A percentile compares a stretch with the other conserved stretches of the same genome.
Conservation (phyloP, 2,329 filamentous ascomycete species). For the Clarireedia paspali region DNA sequence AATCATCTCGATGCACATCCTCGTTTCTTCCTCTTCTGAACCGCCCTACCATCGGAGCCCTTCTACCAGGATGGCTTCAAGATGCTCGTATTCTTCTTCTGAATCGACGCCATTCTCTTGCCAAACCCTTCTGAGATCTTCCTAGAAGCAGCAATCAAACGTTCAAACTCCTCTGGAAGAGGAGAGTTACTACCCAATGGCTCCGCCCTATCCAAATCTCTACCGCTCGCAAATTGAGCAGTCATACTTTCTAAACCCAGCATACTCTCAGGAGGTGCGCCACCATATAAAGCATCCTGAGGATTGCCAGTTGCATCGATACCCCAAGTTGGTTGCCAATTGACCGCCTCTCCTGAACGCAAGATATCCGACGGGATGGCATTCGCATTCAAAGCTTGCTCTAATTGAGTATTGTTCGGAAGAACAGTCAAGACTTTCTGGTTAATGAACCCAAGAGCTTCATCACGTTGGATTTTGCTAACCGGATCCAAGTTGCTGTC, state of each 20-base stretch:
- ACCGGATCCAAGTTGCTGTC: constrained; percentile 44
- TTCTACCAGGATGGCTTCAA: too few relatives aligned
- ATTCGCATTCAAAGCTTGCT: constrained; percentile 29
- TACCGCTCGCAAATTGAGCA: constrained; percentile 25
- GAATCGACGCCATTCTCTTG: constrained; percentile 50
- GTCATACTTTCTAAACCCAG: constrained; percentile 26
- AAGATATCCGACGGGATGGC: constrained; percentile 25
- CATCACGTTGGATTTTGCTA: constrained; percentile 58
- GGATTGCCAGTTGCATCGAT: constrained; percentile 12
- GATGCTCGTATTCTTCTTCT: constrained; percentile 44
- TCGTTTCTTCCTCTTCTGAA: neutral
- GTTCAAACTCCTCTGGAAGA: constrained; percentile 58
- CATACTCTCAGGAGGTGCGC: constrained; percentile 22
- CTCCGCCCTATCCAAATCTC: constrained; percentile 24
- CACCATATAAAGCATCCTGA: constrained; percentile 14
- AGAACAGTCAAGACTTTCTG: constrained; percentile 53
- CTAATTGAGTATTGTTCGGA: constrained; percentile 29
- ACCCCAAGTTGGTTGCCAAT: constrained; percentile 16
- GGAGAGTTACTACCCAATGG: constrained; percentile 33
- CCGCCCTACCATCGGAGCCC: too few relatives aligned
- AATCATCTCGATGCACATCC: neutral
- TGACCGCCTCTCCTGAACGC: constrained; percentile 12
- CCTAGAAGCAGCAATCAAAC: constrained; percentile 39
- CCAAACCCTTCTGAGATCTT: constrained; percentile 56
- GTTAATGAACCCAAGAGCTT: constrained; percentile 61